Evolutionary conservation across 495 filamentous ascomycete species (phyloP), one percentile per base, ranked within the genome.

Genomic region (Venustampulla echinocandica): DNA sequence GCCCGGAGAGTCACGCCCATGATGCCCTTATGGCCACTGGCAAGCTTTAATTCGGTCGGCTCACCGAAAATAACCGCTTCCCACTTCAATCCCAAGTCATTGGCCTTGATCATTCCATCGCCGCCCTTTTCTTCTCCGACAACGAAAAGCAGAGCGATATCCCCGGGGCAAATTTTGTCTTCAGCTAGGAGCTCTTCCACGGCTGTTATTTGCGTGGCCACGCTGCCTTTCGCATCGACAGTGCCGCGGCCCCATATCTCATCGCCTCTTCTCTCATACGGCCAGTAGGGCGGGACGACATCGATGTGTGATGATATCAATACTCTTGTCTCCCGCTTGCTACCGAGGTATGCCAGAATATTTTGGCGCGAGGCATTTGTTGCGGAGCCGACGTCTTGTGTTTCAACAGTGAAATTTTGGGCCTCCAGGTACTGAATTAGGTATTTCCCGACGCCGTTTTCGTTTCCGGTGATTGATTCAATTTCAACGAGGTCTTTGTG

Each of bases 211-310:
- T 88, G 84, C 3, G 86, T 72, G 3, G 92, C 90, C 9, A 98
- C 81, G 64, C 80, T 84, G 28, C 69, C 89, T 61, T 98, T 98
- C 47, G 85, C 90, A 60, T 98, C 90, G 50, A 94, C 89, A 44
- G 75, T 78, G 48, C 92, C 90, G 17, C 90, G 81, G 21, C 90
- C 90, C 27, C 71, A 70, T 19, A 88, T 78, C 30, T 71, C 61
- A 23, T 66, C 60, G 14, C 65, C 62, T 23, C 60, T 57, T 50
- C 70, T 60, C 38, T 52, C 47, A 61, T 85, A 85, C 4, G 76
- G 83, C 54, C 87, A 83, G 64, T 77, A 90, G 0, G 82, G 82
- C 5, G 82, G 82, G 1, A 82, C 80, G 4, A 74, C 76, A 53
- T 84, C 80, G 47, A 82, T 78, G 58, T 95, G 88, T 46, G 77